Base-by-base conservation (phyloP, 2,329 filamentous ascomycete genomes). In the Botrytis aclada region DNA sequence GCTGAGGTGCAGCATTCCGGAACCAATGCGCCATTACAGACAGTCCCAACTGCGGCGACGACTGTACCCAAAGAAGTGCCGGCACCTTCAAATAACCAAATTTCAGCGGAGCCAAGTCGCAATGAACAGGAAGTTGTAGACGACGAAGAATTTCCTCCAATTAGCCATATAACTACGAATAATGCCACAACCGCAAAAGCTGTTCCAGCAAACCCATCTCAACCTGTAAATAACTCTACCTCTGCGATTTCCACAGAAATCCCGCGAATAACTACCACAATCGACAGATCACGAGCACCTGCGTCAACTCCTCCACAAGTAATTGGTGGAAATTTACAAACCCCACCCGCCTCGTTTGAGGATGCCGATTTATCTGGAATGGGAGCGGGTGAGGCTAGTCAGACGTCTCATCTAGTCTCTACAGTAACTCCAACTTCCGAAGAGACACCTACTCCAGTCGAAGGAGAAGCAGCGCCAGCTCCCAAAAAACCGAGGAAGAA, bases 361-460 rank as follows among this genome's bases (percentile, higher is more conserved):
- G 70, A 72, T n/a, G 20, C 16, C 3, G 69, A 71, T 65, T 32
- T 71, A 29, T 72, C 70, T 41, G 25, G 54, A 14, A 51, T 69
- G 54, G 41, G 70, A 39, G 51, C 70, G 3, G 64, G 63, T 32
- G 70, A 69, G 45, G 70, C 51, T 10, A 72, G 20, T 12, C 73
- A 74, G 65, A 56, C 63, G 20, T 75, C 77, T 41, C 74, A 77
- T 47, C 69, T 77, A 66, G 75, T 79, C 20, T 74, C 73, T 20
- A 75, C 76, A 41, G 79, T 75, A 41, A 72, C 72, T 25, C 72
- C 79, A 39, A 78, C 78, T 71, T 74, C 75, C 43, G 78, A 80
- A 73, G 78, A 78, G 72, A 77, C 77, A 65, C 77, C 78, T 41
- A 70, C 65, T 20, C 58, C 65, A 45, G 20, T 29, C 25, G 56